A percentile compares a stretch with the other conserved stretches of the same genome.
phyloP scores from a whole-genome alignment of 148 eudicot genomes.

The Vaccinium myrtillus region DNA sequence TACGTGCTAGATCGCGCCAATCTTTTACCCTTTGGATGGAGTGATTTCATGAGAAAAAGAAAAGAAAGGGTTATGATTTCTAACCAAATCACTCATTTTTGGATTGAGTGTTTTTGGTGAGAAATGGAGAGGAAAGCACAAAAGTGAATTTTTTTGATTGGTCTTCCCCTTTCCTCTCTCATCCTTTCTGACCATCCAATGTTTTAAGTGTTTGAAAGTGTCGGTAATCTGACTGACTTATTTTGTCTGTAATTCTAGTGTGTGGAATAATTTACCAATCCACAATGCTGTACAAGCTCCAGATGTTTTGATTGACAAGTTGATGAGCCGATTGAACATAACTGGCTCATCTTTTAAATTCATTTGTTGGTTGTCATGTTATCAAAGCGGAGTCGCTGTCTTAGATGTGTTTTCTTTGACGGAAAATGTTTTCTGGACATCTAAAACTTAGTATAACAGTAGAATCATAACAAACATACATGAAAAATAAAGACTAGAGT shows the following conservation, averaged over 20 bases:
- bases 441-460: background rate
- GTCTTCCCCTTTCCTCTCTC: too few relatives aligned
- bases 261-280: background rate
- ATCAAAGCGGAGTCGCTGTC: background rate
- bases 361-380: background rate
- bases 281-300: background rate
- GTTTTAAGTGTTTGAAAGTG: background rate
- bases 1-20: background rate
- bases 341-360: background rate
- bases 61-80: too few relatives aligned
- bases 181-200: too few relatives aligned
- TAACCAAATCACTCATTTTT: too few relatives aligned
- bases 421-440: background rate
- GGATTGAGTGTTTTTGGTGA: too few relatives aligned
- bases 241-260: background rate
- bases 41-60: too few relatives aligned
- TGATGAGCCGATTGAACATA: background rate
- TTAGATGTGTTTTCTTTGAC: background rate
- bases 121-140: too few relatives aligned
- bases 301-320: background rate
- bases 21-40: too few relatives aligned
- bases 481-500: background rate
- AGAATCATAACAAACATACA: background rate
- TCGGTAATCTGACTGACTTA: background rate
- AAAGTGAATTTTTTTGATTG: too few relatives aligned